Evolutionary conservation across 495 filamentous ascomycete genomes (phyloP).

Genomic region (Xylona heveae): DNA sequence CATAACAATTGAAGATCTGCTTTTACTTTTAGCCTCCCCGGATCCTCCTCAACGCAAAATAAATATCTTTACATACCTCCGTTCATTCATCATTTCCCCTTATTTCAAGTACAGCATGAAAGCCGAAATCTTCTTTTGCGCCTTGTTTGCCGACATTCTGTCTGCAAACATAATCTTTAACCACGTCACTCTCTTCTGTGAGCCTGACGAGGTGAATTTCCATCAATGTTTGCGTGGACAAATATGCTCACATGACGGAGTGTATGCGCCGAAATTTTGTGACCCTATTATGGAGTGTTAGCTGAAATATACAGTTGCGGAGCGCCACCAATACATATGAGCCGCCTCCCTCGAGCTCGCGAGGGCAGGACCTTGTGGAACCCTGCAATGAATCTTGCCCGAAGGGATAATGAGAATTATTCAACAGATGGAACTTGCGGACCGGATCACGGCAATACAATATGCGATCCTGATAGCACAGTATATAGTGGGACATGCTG

Average conservation of each 20-base stretch:
- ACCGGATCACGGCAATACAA: constrained; percentile 10
- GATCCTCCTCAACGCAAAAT: no score
- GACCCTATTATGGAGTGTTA: neutral
- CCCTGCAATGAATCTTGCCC: neutral
- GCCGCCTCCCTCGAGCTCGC: constrained; percentile 9
- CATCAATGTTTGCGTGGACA: constrained; percentile 19
- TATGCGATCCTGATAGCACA: constrained; percentile 15
- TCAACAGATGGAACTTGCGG: constrained; percentile 16
- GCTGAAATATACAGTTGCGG: constrained; percentile 6
- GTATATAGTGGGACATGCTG: constrained; percentile 8
- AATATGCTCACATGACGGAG: constrained; percentile 13
- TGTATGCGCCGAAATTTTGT: constrained; percentile 10
- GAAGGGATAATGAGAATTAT: constrained; percentile 8
- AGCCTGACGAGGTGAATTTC: constrained; percentile 8
- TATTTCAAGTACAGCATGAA: no score
- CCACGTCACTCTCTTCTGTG: constrained; percentile 16
- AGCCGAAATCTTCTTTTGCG: constrained; percentile 6
- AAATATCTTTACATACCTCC: no score
- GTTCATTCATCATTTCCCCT: no score
- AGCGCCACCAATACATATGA: constrained; percentile 5
- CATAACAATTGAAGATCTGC: no score
- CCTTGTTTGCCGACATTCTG: constrained; percentile 7
- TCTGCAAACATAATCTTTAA: constrained; percentile 19
- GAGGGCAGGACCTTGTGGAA: constrained; percentile 7
- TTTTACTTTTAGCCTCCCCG: no score